Conservation (phyloP, 1,284 basidiomycete genomes). For the Pascua guehoae region DNA sequence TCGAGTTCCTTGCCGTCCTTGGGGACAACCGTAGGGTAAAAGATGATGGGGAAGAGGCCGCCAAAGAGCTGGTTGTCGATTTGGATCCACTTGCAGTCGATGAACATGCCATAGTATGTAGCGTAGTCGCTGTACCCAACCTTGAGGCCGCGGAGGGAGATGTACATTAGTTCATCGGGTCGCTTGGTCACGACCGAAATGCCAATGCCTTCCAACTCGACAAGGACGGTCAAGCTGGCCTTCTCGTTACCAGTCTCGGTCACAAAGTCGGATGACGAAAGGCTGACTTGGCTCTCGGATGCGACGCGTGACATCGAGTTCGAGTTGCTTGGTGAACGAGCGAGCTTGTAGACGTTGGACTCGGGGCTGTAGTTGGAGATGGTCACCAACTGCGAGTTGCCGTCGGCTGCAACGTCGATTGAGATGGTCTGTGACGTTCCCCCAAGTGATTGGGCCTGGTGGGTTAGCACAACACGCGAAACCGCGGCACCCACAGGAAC, state of each 20-base stretch:
- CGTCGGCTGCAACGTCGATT: conserved; percentile 89
- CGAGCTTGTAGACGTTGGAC: conserved; percentile 82
- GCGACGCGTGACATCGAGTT: neutral
- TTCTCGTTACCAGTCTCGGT: conserved; percentile 70
- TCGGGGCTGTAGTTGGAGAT: conserved; percentile 86
- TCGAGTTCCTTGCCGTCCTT: conserved; percentile 74
- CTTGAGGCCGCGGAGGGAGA: conserved; percentile 74
- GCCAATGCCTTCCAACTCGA: conserved; percentile 88
- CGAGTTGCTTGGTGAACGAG: conserved; percentile 38
- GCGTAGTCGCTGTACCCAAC: conserved; percentile 82
- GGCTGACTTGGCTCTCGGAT: conserved; percentile 22
- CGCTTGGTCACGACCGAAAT: conserved; percentile 86
- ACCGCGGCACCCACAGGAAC: conserved; percentile 54
- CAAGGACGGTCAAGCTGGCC: conserved; percentile 64
- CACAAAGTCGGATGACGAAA: conserved; percentile 65
- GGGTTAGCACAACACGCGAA: conserved; percentile 1
- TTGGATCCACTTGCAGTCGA: conserved; percentile 87
- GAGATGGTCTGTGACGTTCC: conserved; percentile 66
- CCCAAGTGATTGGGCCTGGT: conserved; percentile 10
- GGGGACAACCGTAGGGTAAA: conserved; percentile 89
- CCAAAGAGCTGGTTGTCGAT: conserved; percentile 98
- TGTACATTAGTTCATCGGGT: conserved; percentile 85
- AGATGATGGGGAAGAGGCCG: conserved; percentile 88
- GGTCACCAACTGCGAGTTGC: conserved; percentile 76
- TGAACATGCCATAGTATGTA: conserved; percentile 72